Evolutionary conservation across 129 eudicot species (phyloP).

Genomic region (Helianthus annuus): DNA sequence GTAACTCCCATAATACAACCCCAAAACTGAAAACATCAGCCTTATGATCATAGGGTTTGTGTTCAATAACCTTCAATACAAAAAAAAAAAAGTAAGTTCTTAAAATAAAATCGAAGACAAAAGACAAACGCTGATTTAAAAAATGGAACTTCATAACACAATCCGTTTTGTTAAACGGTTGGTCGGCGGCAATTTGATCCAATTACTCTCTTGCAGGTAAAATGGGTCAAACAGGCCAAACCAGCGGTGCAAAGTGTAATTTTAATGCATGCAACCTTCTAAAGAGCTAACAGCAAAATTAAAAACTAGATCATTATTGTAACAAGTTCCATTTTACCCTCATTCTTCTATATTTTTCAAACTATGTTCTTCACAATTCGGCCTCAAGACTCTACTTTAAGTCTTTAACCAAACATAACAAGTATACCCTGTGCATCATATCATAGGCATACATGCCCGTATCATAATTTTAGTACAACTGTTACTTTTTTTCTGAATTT

Average conservation of each 20-base stretch:
- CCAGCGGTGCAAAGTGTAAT: too few relatives aligned
- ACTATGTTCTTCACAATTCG: background rate
- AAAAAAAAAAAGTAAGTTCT: slow-evolving; percentile 25
- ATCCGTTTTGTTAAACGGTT: slow-evolving; percentile 7
- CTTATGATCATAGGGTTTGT: slow-evolving; percentile 96
- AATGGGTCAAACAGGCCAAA: background rate
- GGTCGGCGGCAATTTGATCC: background rate
- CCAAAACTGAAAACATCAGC: slow-evolving; percentile 97
- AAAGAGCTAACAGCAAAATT: background rate
- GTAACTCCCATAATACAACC: slow-evolving; percentile 87
- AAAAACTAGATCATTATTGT: background rate
- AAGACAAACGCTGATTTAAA: background rate
- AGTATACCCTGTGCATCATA: background rate
- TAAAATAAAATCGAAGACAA: slow-evolving; percentile 23
- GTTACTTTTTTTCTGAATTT: background rate
- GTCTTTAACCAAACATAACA: background rate
- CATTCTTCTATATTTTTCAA: background rate
- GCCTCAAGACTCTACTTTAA: background rate
- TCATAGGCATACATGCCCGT: background rate
- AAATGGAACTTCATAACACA: background rate
- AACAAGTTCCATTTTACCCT: too few relatives aligned
- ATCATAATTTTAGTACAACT: background rate
- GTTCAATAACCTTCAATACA: slow-evolving; percentile 80
- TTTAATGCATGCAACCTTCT: too few relatives aligned
- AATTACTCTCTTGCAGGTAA: background rate